A percentile compares a stretch with the other conserved stretches of the same genome.
Evolutionary conservation across 2,329 filamentous ascomycete genomes (phyloP).

Genomic region (Aspergillus sp.): DNA sequence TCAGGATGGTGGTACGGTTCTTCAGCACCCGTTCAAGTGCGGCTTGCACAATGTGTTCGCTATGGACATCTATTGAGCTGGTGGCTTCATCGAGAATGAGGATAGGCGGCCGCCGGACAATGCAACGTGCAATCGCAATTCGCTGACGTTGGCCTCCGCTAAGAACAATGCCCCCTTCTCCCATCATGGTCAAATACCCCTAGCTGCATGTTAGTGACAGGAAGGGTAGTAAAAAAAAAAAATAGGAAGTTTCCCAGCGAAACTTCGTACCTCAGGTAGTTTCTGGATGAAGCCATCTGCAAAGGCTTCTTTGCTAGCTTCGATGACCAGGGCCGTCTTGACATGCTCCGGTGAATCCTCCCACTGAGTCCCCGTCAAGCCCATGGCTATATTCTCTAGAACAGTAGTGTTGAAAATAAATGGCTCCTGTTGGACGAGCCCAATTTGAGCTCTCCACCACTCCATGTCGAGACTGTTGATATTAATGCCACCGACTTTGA

Average conservation of each 20-base stretch:
- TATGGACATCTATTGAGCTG: conserved; percentile 88
- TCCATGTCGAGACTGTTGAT: conserved; percentile 77
- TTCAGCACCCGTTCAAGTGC: conserved; percentile 82
- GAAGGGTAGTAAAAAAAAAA: too few relatives aligned
- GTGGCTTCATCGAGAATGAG: conserved; percentile 94
- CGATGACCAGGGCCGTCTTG: conserved; percentile 63
- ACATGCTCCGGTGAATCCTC: conserved; percentile 67
- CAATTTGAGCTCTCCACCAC: conserved; percentile 90
- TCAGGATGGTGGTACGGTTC: conserved; percentile 90
- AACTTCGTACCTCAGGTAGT: conserved; percentile 48
- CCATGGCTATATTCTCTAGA: conserved; percentile 84
- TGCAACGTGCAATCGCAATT: conserved; percentile 86
- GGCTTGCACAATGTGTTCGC: conserved; percentile 89
- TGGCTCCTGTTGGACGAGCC: conserved; percentile 71
- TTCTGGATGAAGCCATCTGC: conserved; percentile 85
- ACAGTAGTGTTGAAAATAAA: conserved; percentile 88
- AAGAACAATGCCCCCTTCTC: conserved; percentile 86
- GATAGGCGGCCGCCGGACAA: conserved; percentile 88
- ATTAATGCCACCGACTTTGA: conserved; percentile 80
- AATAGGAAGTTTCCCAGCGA: too few relatives aligned
- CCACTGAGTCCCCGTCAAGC: conserved; percentile 74
- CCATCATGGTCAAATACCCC: conserved; percentile 88
- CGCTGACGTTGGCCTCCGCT: conserved; percentile 96
- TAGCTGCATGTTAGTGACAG: too few relatives aligned
- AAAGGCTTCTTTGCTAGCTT: conserved; percentile 86